Base-by-base conservation (phyloP, 2,329 filamentous ascomycete genomes). In the Nothophaeocryptopus gaeumannii region DNA sequence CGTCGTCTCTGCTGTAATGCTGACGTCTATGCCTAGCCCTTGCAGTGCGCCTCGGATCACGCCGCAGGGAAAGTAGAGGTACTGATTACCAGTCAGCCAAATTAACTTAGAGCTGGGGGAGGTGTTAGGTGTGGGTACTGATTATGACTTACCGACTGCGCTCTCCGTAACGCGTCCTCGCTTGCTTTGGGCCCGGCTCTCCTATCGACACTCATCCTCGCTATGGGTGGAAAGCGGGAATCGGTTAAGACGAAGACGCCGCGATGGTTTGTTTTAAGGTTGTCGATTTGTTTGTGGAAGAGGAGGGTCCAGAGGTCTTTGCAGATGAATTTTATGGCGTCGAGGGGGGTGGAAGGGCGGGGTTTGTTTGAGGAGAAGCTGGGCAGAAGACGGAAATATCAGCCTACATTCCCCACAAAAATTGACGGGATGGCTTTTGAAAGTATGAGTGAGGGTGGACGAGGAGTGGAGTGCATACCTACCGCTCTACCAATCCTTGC, bases 321-420 rank as follows among this genome's bases (percentile, higher is more conserved):
- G 81, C 93, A 99, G 42, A 99, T 78, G 66, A 99, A 97, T 70
- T 99, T 99, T 69, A 99, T 99, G 42, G 91, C 87, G 67, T 97
- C 93, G 36, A 99, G 82, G 3, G 91, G 91, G 62, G 96, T 90
- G 54, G 86, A 88, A 67, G 96, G 95, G 41, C 90, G 87, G 35
- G 92, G 89, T 44, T 89, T 80, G 68, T 95, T 88, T 65, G 82
- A 79, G 8, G 87, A 89, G 75, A 93, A 91, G 45, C 88, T 90
- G 60, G 15, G 41, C 13, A 15, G 8, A 39, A 15, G 5, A 4
- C 26, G 13, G 5, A 9, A 20, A 8, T n/a, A 36, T 16, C 7
- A 11, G n/a, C 31, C 41, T 8, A 43, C 5, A 12, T 3, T 26
- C n/a, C n/a, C 3, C 12, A 3, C 16, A 14, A 20, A 31, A 10